Evolutionary conservation across 2,329 filamentous ascomycete species (phyloP), one percentile per base, ranked within the genome.

Genomic region (Torrubiella hemipterigena): DNA sequence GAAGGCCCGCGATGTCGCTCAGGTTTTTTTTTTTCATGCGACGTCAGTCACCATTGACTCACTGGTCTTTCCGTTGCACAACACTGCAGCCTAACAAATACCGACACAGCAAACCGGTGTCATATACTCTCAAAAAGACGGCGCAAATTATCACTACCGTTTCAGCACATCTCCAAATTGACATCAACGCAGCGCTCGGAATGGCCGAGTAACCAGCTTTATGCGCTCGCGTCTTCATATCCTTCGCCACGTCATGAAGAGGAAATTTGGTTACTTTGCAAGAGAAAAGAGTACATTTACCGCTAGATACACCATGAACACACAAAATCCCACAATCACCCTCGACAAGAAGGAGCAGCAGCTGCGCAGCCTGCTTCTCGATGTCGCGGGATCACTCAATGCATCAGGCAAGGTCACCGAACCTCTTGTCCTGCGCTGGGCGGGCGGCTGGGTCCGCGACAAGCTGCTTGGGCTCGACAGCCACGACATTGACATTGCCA

Each of bases 361-460:
- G 40, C 67, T 95, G 23, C 77, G 79, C 38, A 56, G 61, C n/a
- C 68, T 95, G 10, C 69, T 96, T 14, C 65, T 95, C 13, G 84
- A 93, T 49, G 81, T 86, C n/a, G 83, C 82, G 16, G 55, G 67
- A 9, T 79, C 76, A 46, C 50, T 58, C 21, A 70, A 81, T 43
- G 46, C 53, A 18, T 49, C 59, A 2, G 55, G 58, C 28, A 47
- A 64, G 30, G 48, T 71, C 8, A 48, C 57, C 11, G 65, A 76
- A 41, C 67, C 76, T 14, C 51, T 78, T 11, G 62, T 77, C 13
- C 62, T 91, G 27, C 77, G 83, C 30, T 89, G 81, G 70, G 84
- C 84, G 1, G 84, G 84, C 36, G 84, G 84, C 17, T 93, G 84
- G 84, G 83, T 91, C 9, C 77, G 84, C 24, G 84, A 93, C 60